phyloP scores from a whole-genome alignment of 169 alveolate species.

The Sarcocystis neurona region DNA sequence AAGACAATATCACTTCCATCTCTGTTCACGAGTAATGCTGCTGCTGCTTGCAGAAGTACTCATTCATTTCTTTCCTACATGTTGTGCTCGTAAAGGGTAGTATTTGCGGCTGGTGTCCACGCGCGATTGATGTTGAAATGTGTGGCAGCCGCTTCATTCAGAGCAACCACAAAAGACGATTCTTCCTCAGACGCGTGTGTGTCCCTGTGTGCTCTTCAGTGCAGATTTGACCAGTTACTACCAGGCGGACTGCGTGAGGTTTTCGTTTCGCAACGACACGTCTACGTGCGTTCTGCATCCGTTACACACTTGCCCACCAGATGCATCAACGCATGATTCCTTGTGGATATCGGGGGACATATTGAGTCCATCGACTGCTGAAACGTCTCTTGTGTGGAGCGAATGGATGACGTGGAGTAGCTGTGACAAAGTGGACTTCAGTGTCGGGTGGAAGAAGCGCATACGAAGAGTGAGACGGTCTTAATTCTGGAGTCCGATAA shows the following conservation, averaged over 20 bases:
- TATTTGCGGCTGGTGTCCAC: too few relatives aligned
- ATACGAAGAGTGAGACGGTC: slow-evolving; percentile 24
- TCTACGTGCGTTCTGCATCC: slow-evolving; percentile 25
- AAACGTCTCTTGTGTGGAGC: slow-evolving; percentile 5
- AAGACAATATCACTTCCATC: too few relatives aligned
- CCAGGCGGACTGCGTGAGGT: slow-evolving; percentile 33
- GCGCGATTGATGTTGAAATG: too few relatives aligned
- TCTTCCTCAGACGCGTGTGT: too few relatives aligned
- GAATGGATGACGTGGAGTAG: slow-evolving; percentile 49
- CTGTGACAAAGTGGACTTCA: slow-evolving; percentile 35
- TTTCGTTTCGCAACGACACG: slow-evolving; percentile 39
- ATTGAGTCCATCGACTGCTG: slow-evolving; percentile 16
- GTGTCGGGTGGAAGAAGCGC: slow-evolving; percentile 48
- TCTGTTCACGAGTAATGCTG: too few relatives aligned
- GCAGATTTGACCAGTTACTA: neutral
- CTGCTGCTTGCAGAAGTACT: too few relatives aligned
- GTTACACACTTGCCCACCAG: neutral
- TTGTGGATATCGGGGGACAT: slow-evolving; percentile 48
- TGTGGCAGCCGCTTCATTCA: too few relatives aligned
- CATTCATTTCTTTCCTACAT: too few relatives aligned
- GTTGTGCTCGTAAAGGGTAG: too few relatives aligned
- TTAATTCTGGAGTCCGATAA: too few relatives aligned
- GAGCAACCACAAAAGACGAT: too few relatives aligned
- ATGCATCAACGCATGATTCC: neutral
- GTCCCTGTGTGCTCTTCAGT: neutral